Conservation (phyloP, 306 rosid genomes). For the Cicer pinnatifidum region DNA sequence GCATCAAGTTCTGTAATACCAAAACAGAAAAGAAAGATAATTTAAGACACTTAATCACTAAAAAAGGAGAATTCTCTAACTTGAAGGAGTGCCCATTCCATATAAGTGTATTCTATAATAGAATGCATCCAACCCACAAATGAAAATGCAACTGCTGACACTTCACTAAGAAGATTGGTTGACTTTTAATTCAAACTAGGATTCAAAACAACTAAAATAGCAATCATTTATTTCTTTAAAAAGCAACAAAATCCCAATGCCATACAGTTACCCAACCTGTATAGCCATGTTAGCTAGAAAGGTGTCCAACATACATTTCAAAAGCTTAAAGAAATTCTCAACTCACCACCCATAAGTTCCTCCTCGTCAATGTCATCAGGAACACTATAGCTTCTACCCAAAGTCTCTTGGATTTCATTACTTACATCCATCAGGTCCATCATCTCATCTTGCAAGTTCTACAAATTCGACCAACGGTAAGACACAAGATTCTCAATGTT, state of each 20-base stretch:
- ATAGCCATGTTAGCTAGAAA: constrained; percentile 16
- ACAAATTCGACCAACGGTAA: constrained; percentile 39
- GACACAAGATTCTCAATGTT: constrained; percentile 27
- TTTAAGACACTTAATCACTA: background rate
- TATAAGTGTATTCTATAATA: background rate
- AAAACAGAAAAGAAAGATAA: background rate
- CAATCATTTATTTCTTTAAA: constrained; percentile 13
- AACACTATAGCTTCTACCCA: constrained; percentile 95
- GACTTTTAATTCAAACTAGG: constrained; percentile 18
- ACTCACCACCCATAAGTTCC: constrained; percentile 95
- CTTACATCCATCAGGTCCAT: constrained; percentile 99
- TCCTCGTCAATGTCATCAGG: constrained; percentile 98
- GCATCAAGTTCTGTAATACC: constrained; percentile 83
- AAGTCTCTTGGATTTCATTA: constrained; percentile 87
- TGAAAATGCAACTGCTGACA: constrained; percentile 29
- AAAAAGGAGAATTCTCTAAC: constrained; percentile 2
- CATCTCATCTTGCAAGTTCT: constrained; percentile 99
- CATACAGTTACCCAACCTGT: constrained; percentile 13
- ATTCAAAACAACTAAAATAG: constrained; percentile 3
- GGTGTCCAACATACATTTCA: constrained; percentile 30
- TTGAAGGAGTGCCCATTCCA: background rate
- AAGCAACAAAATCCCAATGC: constrained; percentile 4
- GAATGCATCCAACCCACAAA: constrained; percentile 20
- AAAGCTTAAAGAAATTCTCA: constrained; percentile 29
- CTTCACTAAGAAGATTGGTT: constrained; percentile 8